phyloP scores from a whole-genome alignment of 2,329 filamentous ascomycete species.

The Alternaria sp. region DNA sequence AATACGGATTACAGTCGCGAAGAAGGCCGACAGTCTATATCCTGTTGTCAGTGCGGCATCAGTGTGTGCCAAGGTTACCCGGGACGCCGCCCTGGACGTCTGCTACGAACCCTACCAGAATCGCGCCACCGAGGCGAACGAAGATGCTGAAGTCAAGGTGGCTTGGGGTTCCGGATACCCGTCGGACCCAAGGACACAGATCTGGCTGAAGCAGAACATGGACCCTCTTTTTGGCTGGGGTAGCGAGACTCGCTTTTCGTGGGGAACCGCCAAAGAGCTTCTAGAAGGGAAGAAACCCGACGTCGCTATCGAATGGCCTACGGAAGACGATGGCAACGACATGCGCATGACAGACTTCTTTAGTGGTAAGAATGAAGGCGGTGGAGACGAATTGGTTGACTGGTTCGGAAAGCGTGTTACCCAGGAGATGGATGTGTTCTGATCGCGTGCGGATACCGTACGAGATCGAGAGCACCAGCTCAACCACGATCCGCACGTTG shows the following conservation, averaged over 20 bases:
- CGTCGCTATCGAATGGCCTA: slow-evolving; percentile 85
- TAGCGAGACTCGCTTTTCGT: slow-evolving; percentile 90
- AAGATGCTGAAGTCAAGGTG: slow-evolving; percentile 49
- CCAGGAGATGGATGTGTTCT: slow-evolving; percentile 78
- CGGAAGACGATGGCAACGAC: slow-evolving; percentile 74
- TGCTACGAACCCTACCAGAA: slow-evolving; percentile 67
- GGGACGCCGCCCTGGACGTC: slow-evolving; percentile 87
- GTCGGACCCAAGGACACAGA: slow-evolving; percentile 79
- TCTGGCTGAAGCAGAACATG: slow-evolving; percentile 87
- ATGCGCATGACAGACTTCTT: slow-evolving; percentile 82
- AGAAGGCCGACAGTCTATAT: slow-evolving; percentile 90
- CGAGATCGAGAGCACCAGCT: not conserved
- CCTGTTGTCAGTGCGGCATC: slow-evolving; percentile 93
- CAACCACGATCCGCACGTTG: not conserved
- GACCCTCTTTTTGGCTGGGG: slow-evolving; percentile 97
- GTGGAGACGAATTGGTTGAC: slow-evolving; percentile 72
- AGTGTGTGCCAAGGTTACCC: slow-evolving; percentile 94
- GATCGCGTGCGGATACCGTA: slow-evolving; percentile 9
- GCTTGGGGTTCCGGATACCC: slow-evolving; percentile 95
- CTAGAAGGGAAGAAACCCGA: slow-evolving; percentile 76
- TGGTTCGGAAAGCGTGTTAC: slow-evolving; percentile 85
- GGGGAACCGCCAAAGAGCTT: slow-evolving; percentile 94
- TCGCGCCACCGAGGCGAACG: slow-evolving; percentile 37
- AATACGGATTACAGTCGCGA: slow-evolving; percentile 59
- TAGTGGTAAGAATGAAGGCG: slow-evolving; percentile 55